Conservation (phyloP, 441 rosid species). For the Erodium texanum region DNA sequence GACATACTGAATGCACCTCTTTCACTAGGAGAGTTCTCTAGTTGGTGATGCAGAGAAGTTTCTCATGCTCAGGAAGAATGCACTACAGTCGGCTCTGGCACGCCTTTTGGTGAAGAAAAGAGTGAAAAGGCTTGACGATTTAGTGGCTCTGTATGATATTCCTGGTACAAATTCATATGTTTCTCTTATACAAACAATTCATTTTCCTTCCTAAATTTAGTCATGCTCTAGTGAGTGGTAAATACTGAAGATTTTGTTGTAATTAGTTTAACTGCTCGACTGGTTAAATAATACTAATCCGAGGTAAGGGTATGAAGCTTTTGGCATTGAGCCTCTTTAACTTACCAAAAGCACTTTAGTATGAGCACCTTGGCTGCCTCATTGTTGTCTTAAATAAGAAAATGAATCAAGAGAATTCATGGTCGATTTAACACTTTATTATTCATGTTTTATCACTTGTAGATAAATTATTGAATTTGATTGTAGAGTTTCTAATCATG, state of each 20-base stretch:
- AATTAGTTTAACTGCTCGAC: background rate
- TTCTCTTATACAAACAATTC: slow-evolving; percentile 2
- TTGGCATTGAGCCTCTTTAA: background rate
- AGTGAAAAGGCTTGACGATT: slow-evolving; percentile 41
- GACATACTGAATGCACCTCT: slow-evolving; percentile 15
- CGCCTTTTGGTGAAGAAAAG: slow-evolving; percentile 55
- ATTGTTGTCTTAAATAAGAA: background rate
- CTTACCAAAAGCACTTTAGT: background rate
- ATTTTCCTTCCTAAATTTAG: background rate
- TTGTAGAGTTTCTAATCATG: background rate
- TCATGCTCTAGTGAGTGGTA: background rate
- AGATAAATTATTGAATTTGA: background rate
- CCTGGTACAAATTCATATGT: slow-evolving; percentile 34
- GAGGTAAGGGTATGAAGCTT: background rate
- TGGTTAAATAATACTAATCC: background rate
- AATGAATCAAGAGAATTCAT: no score
- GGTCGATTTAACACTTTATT: background rate
- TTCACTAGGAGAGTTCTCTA: slow-evolving; percentile 41
- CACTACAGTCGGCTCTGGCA: slow-evolving; percentile 50
- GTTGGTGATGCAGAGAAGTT: slow-evolving; percentile 71
- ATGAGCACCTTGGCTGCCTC: background rate
- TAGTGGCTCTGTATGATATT: slow-evolving; percentile 39
- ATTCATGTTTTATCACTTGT: background rate
- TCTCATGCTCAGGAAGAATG: slow-evolving; percentile 40
- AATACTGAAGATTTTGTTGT: background rate